Base-by-base conservation (phyloP, 768 basidiomycete genomes). In the Pleurotus citrinopileatus region DNA sequence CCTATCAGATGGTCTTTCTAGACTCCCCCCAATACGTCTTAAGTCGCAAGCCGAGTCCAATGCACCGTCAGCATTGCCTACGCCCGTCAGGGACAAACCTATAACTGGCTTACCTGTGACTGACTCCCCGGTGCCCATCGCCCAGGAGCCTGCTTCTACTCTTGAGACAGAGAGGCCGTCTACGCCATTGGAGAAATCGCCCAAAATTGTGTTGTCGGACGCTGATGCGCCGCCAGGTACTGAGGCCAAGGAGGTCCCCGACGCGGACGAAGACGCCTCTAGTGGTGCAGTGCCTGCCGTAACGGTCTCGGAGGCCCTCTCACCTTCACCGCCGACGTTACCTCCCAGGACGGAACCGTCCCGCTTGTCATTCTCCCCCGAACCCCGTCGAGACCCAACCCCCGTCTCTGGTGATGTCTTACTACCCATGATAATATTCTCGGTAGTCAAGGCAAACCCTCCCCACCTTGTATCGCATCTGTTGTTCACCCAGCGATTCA, bases 371-470 rank as follows among this genome's bases (percentile, higher is more conserved):
- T 37, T 58, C 45, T 46, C 61, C n/a, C 46, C 63, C 42, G 32
- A 63, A 28, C 44, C 60, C 7, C 56, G 57, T 23, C 34, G 8
- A 36, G 63, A 67, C 9, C 65, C 75, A 0, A 84, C 81, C 1
- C 82, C 81, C 3, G 83, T 89, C 3, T 90, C 88, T 0, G 91
- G 93, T 1, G 96, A 98, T 63, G 80, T 97, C 37, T 86, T 99
- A 34, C 80, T 99, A 13, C 96, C 96, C 0, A 71, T 98, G 56
- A 85, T 98, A 67, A 99, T 98, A 44, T 97, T 89, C 64, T 84
- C 94, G 1, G 92, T 97, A 37, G 94, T 98, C 62, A 93, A 92
- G 67, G 78, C 91, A 10, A 98, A 98, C 65, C 96, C 97, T 1
- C 76, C 84, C 0, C 86, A 84, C 55, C 79, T 98, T 0, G 74